Evolutionary conservation across 2,329 filamentous ascomycete species (phyloP).

Genomic region (Aspergillus sp.): DNA sequence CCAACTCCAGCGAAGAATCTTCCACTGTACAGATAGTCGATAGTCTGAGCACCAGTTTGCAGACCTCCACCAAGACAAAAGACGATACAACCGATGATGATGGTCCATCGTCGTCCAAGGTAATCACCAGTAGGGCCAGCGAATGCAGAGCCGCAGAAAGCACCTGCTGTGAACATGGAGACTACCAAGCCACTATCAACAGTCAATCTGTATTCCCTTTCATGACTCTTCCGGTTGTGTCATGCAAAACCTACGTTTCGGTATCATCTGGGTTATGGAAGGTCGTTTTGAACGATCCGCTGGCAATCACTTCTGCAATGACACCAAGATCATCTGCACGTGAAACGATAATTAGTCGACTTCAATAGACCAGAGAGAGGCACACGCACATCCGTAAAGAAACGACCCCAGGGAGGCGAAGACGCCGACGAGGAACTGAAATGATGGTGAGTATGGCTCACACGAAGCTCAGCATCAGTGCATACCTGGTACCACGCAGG

Average conservation of each 20-base stretch:
- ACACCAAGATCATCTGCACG: conserved; percentile 59
- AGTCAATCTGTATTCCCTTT: conserved; percentile 3
- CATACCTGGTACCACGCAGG: conserved; percentile 62
- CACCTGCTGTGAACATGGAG: conserved; percentile 76
- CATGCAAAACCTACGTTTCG: conserved; percentile 32
- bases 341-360: conserved; percentile 11
- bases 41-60: conserved; percentile 68
- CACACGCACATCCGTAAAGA: conserved; percentile 56
- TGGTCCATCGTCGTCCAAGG: conserved; percentile 72
- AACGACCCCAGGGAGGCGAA: conserved; percentile 64
- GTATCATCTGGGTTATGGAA: conserved; percentile 36
- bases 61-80: conserved; percentile 74
- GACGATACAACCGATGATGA: conserved; percentile 70
- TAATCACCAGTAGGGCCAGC: conserved; percentile 68
- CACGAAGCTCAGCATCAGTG: neutral
- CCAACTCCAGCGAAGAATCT: conserved; percentile 66
- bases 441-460: conserved; percentile 21
- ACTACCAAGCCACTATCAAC: conserved; percentile 67
- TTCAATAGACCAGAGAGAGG: neutral
- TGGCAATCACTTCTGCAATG: conserved; percentile 61
- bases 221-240: neutral
- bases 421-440: conserved; percentile 60
- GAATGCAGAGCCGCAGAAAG: conserved; percentile 69
- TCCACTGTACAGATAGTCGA: conserved; percentile 70
- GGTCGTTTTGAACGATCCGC: conserved; percentile 38